A percentile compares a stretch with the other conserved stretches of the same genome.
These are phyloP conservation scores for Pythium brassicae DNA, from an alignment of 352 stramenopile species.

Conservation along the genomic window DNA sequence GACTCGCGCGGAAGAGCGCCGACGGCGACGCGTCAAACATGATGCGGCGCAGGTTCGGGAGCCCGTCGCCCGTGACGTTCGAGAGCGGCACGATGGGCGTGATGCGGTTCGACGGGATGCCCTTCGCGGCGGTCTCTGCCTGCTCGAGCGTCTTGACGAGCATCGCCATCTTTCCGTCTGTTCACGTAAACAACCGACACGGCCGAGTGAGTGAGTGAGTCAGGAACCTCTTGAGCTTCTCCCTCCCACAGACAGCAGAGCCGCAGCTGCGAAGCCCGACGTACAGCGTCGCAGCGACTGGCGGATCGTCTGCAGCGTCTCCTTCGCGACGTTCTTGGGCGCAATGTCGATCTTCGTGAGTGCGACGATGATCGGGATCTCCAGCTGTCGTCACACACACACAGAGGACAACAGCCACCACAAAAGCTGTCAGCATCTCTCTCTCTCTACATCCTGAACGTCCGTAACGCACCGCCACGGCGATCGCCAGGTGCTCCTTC, in stretches of 20 bases:
- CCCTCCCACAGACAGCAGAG: too few relatives aligned
- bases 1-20: conserved; percentile 68
- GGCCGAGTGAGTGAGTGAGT: neutral
- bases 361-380: conserved; percentile 92
- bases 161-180: conserved; percentile 92
- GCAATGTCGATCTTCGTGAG: conserved; percentile 95
- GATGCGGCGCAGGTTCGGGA: conserved; percentile 73
- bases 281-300: conserved; percentile 81
- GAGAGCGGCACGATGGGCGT: conserved; percentile 97
- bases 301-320: conserved; percentile 87
- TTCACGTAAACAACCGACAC: neutral
- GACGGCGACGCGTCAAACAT: conserved; percentile 62
- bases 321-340: conserved; percentile 89
- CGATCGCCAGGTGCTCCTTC: conserved; percentile 91
- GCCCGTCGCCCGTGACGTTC: conserved; percentile 95
- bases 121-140: conserved; percentile 82
- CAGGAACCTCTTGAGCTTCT: neutral
- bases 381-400: conserved; percentile 35
- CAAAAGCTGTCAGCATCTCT: neutral
- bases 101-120: conserved; percentile 89
- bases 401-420: too few relatives aligned
- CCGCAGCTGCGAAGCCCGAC: conserved; percentile 3
- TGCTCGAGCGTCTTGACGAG: conserved; percentile 88
- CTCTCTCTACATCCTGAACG: neutral
- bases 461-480: conserved; percentile 60